Evolutionary conservation across 2,329 filamentous ascomycete genomes (phyloP), one percentile per base, ranked within the genome.

Genomic region (Aspergillus chevalieri): DNA sequence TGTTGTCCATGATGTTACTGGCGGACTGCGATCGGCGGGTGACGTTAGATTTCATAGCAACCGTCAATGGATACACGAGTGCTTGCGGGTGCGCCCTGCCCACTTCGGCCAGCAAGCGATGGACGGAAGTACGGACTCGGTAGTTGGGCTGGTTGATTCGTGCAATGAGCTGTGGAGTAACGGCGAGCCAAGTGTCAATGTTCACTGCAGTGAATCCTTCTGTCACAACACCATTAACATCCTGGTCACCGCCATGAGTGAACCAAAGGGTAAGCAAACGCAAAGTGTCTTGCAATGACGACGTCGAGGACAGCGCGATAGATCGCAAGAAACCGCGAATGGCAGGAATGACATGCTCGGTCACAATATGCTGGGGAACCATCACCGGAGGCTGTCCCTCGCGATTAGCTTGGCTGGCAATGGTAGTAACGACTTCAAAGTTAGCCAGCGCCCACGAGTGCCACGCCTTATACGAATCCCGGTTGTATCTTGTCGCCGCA

Each of bases 381-480:
- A 77, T 72, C 24, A 76, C 72, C 14, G 71, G 51, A 44, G 63
- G 58, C 22, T 59, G 62, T 41, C 65, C 74, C 53, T 81, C 78
- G 43, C 81, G 78, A 55, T 86, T 86, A 14, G 78, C 78, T 49
- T 83, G 80, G 19, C 85, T 79, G 7, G 85, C 82, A 50, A 93
- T 75, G 0, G 86, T 83, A 59, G 93, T 95, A 34, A 97, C 91
- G 50, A 98, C 93, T 71, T 99, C 92, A 62, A 98, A 99, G 69
- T 98, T 99, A 47, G 93, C 92, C 54, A 98, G 73, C 9, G 93
- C 94, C 92, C 93, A 99, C 0, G 93, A 88, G 70, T 99, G 93
- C 93, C 93, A 99, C 6, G 94, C 93, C 72, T 98, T 99, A 75
- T 98, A 98, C 83, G 92, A 98, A 53, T 86, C 84, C 30, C 89